These are phyloP conservation scores for Trichosporon faecale DNA, from an alignment of 1,284 basidiomycete genomes.

Conservation along the genomic window DNA sequence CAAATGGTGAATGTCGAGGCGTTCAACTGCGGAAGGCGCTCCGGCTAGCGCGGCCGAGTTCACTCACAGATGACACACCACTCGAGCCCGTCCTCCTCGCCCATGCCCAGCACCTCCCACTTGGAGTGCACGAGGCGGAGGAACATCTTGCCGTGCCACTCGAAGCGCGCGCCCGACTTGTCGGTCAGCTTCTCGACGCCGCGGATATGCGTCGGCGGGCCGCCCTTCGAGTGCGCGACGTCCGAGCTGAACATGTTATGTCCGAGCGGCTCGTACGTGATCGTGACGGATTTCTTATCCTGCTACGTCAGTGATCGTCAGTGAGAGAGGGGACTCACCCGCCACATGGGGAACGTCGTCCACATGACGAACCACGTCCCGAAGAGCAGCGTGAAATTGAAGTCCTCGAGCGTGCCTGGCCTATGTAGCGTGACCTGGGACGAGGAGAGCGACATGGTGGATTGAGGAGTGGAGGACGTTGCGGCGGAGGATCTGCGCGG, in stretches of 20 bases:
- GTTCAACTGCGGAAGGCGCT: too few species aligned
- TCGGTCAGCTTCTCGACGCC: conserved; percentile 45
- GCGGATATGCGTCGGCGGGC: conserved; percentile 34
- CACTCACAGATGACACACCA: conserved; percentile 57
- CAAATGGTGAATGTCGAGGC: too few species aligned
- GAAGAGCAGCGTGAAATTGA: conserved; percentile 53
- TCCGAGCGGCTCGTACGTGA: conserved; percentile 11
- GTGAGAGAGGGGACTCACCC: conserved; percentile 38
- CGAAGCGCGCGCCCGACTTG: conserved; percentile 51
- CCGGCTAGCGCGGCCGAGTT: too few species aligned
- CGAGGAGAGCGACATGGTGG: background rate
- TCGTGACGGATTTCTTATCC: conserved; percentile 8
- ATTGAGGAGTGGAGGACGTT: background rate
- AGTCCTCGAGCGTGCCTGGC: conserved; percentile 18
- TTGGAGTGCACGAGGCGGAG: conserved; percentile 54
- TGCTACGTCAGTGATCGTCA: background rate
- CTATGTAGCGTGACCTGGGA: conserved; percentile 4
- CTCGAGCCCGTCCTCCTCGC: conserved; percentile 39
- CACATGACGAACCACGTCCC: conserved; percentile 56
- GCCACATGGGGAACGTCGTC: conserved; percentile 57
- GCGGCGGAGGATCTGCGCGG: background rate
- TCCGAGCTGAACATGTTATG: conserved; percentile 13
- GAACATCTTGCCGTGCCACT: conserved; percentile 56
- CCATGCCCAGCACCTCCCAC: conserved; percentile 58
- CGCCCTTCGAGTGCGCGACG: conserved; percentile 12